These are phyloP conservation scores for Noccaea bulbosa DNA, from an alignment of 345 rosid species.

Conservation along the genomic window DNA sequence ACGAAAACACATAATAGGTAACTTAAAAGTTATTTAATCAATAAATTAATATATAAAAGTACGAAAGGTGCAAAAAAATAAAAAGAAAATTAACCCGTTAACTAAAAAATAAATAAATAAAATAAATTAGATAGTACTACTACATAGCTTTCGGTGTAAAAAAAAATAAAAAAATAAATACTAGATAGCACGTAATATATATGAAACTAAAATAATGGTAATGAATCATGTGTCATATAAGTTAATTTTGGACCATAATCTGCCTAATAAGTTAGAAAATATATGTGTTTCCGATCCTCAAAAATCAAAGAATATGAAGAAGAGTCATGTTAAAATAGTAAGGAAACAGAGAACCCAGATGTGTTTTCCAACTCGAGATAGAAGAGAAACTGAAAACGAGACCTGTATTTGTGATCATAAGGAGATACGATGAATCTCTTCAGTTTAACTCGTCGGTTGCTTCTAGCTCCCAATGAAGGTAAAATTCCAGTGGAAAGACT, in stretches of 20 bases:
- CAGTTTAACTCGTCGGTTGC: conserved; percentile 77
- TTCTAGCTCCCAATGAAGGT: conserved; percentile 92
- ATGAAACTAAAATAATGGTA: too few relatives aligned
- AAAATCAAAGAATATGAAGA: conserved; percentile 1
- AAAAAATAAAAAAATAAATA: too few relatives aligned
- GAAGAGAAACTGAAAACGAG: conserved; percentile 9
- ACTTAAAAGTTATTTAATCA: too few relatives aligned
- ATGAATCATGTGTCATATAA: too few relatives aligned
- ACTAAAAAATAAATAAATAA: too few relatives aligned
- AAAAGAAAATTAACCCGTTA: too few relatives aligned
- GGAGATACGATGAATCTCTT: conserved; percentile 67
- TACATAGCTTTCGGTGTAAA: too few relatives aligned
- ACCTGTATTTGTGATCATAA: conserved; percentile 87
- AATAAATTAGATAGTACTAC: too few relatives aligned
- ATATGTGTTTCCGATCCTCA: background rate
- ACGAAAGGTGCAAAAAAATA: too few relatives aligned
- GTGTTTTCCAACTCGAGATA: background rate
- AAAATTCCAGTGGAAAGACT: conserved; percentile 83
- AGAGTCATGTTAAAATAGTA: background rate
- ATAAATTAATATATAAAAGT: background rate
- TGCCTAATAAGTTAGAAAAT: too few relatives aligned
- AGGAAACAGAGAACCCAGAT: background rate
- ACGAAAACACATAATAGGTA: background rate
- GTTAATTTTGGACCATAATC: too few relatives aligned
- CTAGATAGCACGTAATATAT: too few relatives aligned